A percentile compares a stretch with the other conserved stretches of the same genome.
These are phyloP conservation scores for Fraxinus xanthoxyloides DNA, from an alignment of 305 asterid species.

Conservation along the genomic window DNA sequence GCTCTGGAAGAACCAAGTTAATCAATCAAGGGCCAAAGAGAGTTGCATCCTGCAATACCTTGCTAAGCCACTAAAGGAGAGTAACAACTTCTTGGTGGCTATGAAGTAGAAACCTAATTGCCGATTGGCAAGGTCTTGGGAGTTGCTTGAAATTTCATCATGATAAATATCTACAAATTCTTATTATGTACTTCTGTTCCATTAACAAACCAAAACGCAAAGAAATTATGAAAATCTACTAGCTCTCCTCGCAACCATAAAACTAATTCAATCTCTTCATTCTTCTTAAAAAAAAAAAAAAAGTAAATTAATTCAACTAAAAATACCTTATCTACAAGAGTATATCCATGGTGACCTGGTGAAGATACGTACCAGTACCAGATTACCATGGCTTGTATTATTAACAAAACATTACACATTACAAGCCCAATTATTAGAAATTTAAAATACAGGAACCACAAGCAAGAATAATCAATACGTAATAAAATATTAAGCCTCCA, in stretches of 20 bases:
- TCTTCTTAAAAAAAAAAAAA: neutral
- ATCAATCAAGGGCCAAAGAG: neutral
- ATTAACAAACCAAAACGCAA: neutral
- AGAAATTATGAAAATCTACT: neutral
- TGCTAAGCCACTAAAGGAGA: neutral
- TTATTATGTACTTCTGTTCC: neutral
- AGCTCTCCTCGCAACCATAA: neutral
- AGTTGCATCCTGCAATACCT: neutral
- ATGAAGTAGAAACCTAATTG: neutral
- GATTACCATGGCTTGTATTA: neutral
- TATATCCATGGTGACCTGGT: neutral
- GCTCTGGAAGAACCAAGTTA: neutral
- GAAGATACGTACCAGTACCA: neutral
- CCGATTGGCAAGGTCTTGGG: neutral
- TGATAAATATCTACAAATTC: neutral
- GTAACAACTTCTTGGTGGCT: neutral
- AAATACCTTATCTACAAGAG: neutral
- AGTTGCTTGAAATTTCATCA: neutral
- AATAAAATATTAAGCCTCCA: neutral
- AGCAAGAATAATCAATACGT: neutral
- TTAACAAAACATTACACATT: neutral
- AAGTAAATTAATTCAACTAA: neutral
- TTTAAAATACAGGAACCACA: neutral
- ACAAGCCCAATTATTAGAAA: slow-evolving; percentile 10
- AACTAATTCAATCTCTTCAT: neutral